phyloP scores from a whole-genome alignment of 345 rosid genomes.

The Bretschneidera sinensis region DNA sequence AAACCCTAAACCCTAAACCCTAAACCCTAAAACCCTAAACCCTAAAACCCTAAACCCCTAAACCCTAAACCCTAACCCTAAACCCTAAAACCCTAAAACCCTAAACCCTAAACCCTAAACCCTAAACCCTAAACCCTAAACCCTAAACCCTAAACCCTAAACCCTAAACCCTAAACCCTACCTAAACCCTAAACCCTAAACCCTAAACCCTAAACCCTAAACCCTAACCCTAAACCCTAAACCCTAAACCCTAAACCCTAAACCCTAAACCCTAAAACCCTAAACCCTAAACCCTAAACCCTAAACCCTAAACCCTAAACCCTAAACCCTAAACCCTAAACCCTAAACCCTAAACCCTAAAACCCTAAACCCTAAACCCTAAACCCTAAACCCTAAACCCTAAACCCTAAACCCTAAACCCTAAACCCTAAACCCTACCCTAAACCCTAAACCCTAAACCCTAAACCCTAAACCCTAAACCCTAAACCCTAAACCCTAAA shows the following conservation, averaged over 20 bases:
- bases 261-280: constrained; percentile 3
- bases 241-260: constrained; percentile 10
- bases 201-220: constrained; percentile 2
- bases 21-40: constrained; percentile 6
- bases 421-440: constrained; percentile 10
- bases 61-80: constrained; percentile 3
- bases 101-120: constrained; percentile 9
- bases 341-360: constrained; percentile 9
- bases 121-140: constrained; percentile 2
- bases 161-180: constrained; percentile 12
- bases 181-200: constrained; percentile 1
- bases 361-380: not conserved
- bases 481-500: not conserved
- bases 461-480: not conserved
- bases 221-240: constrained; percentile 6
- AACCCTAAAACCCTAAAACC: constrained; percentile 7
- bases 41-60: constrained; percentile 7
- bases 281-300: constrained; percentile 11
- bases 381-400: constrained; percentile 1
- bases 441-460: constrained; percentile 3
- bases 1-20: constrained; percentile 12
- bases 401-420: constrained; percentile 5
- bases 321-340: constrained; percentile 4
- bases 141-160: constrained; percentile 13
- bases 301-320: constrained; percentile 5